Conservation (phyloP, 176 grass and related monocot genomes). For the Dendrocalamus sinicus region DNA sequence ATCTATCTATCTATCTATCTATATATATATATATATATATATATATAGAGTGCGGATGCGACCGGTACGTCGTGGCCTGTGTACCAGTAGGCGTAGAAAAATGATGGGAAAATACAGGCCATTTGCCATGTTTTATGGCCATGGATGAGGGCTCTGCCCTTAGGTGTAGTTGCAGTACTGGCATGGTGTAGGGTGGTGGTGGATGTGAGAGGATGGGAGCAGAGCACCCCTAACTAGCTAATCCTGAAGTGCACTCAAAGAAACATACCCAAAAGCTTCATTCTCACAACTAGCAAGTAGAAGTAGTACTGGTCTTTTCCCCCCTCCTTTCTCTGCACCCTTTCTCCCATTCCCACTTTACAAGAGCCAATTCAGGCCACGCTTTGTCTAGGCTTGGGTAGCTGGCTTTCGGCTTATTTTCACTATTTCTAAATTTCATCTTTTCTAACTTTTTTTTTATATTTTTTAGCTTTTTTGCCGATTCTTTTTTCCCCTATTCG, state of each 20-base stretch:
- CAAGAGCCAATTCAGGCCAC: neutral
- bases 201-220: conserved; percentile 45
- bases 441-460: too few species aligned
- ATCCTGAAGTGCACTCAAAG: conserved; percentile 88
- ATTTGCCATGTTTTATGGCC: neutral
- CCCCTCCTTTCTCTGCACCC: neutral
- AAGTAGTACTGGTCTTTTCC: neutral
- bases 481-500: too few species aligned
- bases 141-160: neutral
- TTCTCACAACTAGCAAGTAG: conserved; percentile 28
- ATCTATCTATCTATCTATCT: too few species aligned
- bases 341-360: conserved; percentile 38
- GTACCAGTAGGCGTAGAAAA: conserved; percentile 25
- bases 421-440: too few species aligned
- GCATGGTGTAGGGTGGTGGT: conserved; percentile 25
- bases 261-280: conserved; percentile 54
- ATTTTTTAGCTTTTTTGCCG: too few species aligned
- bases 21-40: too few species aligned
- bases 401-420: too few species aligned
- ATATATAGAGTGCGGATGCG: neutral
- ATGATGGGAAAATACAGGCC: conserved; percentile 14
- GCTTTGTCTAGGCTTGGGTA: too few species aligned
- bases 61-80: neutral
- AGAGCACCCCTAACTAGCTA: neutral
- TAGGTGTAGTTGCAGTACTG: neutral